Evolutionary conservation across 768 basidiomycete genomes (phyloP).

Genomic region (Mycena polygramma): DNA sequence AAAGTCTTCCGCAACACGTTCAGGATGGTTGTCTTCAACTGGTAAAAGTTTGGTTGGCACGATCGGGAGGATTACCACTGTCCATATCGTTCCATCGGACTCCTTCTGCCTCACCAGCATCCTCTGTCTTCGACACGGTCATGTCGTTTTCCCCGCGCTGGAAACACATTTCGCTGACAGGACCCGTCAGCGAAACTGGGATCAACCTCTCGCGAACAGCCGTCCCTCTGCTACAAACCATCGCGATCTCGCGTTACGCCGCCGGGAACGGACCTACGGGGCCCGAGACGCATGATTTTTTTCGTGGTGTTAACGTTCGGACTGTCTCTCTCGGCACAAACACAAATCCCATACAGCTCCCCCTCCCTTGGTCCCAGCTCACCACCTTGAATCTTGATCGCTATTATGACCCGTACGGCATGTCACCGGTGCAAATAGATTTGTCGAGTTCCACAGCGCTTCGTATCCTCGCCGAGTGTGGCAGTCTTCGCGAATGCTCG

Average conservation of each 20-base stretch:
- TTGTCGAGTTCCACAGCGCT: slow-evolving; percentile 12
- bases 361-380: slow-evolving; percentile 9
- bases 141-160: slow-evolving; percentile 5
- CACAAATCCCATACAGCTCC: not conserved
- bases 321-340: not conserved
- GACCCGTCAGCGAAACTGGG: not conserved
- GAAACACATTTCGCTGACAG: slow-evolving; percentile 11
- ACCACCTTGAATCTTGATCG: slow-evolving; percentile 1
- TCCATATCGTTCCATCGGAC: slow-evolving; percentile 12
- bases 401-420: not conserved
- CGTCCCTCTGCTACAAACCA: not conserved
- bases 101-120: not conserved
- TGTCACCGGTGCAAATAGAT: no score
- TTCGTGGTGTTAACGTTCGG: not conserved
- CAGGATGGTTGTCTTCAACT: slow-evolving; percentile 1
- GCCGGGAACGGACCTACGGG: not conserved
- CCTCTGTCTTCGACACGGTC: not conserved
- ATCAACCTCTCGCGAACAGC: not conserved
- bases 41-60: slow-evolving; percentile 6
- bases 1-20: not conserved
- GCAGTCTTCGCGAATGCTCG: not conserved
- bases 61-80: slow-evolving; percentile 19
- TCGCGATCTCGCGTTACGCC: slow-evolving; percentile 1
- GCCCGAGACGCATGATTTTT: not conserved
- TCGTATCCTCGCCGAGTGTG: not conserved